Percentiles rank a stretch among this genome's conserved stretches.
phyloP scores from a whole-genome alignment of 805 yeast species.

The Sporopachydermia quercuum region DNA sequence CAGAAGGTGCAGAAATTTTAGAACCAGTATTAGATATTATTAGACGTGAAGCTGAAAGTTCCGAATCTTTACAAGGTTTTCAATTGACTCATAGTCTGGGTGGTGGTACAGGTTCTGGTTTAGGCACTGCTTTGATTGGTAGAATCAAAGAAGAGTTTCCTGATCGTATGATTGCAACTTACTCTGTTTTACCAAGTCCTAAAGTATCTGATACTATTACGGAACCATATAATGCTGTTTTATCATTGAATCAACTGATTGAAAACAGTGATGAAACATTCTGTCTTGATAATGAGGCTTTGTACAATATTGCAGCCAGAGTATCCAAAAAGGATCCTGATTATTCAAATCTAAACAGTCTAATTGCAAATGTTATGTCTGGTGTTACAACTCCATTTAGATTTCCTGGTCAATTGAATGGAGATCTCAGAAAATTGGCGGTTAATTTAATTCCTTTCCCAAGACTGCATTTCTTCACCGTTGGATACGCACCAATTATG shows the following conservation, averaged over 20 bases:
- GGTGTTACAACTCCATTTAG: slow-evolving; percentile 91
- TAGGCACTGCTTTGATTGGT: slow-evolving; percentile 80
- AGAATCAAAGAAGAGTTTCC: slow-evolving; percentile 86
- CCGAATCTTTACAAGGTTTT: slow-evolving; percentile 90
- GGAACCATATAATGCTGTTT: slow-evolving; percentile 88
- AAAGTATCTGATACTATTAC: slow-evolving; percentile 87
- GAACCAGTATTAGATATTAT: slow-evolving; percentile 81
- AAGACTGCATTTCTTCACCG: slow-evolving; percentile 89
- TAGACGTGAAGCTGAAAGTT: slow-evolving; percentile 86
- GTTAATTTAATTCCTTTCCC: slow-evolving; percentile 93
- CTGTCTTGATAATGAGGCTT: slow-evolving; percentile 90
- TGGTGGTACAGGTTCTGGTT: slow-evolving; percentile 95
- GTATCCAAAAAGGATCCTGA: slow-evolving; percentile 74
- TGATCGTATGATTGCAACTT: slow-evolving; percentile 92
- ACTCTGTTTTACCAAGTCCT: slow-evolving; percentile 86
- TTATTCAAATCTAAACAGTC: slow-evolving; percentile 62
- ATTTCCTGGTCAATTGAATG: slow-evolving; percentile 90
- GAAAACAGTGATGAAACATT: slow-evolving; percentile 88
- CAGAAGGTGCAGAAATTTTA: slow-evolving; percentile 90
- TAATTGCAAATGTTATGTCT: slow-evolving; percentile 85
- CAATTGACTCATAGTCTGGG: slow-evolving; percentile 74
- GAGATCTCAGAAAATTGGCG: slow-evolving; percentile 84
- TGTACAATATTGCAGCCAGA: slow-evolving; percentile 73
- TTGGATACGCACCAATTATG: slow-evolving; percentile 86
- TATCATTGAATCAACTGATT: slow-evolving; percentile 81